Base-by-base conservation (phyloP, 345 rosid species). In the Lepidium africanum region DNA sequence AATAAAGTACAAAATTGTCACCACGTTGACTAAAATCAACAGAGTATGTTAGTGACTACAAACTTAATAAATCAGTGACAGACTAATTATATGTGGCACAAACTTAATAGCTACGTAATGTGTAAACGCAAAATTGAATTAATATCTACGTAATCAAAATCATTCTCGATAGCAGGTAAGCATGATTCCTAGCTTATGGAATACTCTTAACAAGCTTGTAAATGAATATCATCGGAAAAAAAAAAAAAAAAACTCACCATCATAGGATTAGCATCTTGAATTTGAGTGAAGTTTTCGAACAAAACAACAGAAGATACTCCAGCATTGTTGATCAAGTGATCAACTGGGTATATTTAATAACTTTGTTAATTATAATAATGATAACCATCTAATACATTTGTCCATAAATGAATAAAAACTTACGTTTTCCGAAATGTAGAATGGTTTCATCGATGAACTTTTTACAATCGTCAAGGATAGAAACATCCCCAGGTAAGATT, bases 1-100 rank as follows among this genome's bases (percentile, higher is more conserved):
- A 21, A 21, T 1, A 21, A 21, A 1, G 1, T 21, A 21, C 23
- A 21, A 21, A 21, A 21, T 21, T 21, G 3, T 21, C 23, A 21
- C 23, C 23, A 3, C 2, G 23, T 21, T 21, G 23, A 21, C 23
- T 21, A 21, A 21, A 21, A 1, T 21, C 23, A 21, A 21, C 23
- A 21, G 0, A 85, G 62, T 65, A 88, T 76, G 23, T 21, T 21
- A 5, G 83, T 74, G 6, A 90, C 88, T 2, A 16, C 50, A 9
- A 14, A 7, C 15, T 14, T 40, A 21, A 21, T 21, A 21, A 3
- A 21, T 21, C 23, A 21, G 23, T 21, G n/a, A n/a, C n/a, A n/a
- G n/a, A n/a, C n/a, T n/a, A n/a, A n/a, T n/a, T n/a, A n/a, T n/a
- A n/a, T n/a, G n/a, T n/a, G n/a, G n/a, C n/a, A n/a, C n/a, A n/a